These are phyloP conservation scores for Elaeagnus macrophylla DNA, from an alignment of 306 rosid genomes.

Conservation along the genomic window DNA sequence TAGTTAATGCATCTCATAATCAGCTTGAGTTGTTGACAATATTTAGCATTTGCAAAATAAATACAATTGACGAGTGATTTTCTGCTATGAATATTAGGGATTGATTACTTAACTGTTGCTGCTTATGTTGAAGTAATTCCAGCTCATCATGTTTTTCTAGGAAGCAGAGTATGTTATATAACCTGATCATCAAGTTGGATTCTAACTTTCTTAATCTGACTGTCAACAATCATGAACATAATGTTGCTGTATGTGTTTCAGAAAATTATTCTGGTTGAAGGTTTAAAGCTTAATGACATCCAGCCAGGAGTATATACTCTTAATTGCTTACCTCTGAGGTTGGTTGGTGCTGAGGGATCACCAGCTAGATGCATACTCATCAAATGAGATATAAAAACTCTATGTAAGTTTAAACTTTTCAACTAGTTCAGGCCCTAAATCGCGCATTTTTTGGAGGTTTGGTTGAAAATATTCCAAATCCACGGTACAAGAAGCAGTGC, in stretches of 20 bases:
- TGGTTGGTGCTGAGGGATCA: constrained; percentile 73
- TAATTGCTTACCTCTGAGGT: constrained; percentile 71
- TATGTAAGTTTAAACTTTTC: constrained; percentile 3
- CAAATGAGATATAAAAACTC: constrained; percentile 16
- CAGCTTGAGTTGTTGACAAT: not conserved
- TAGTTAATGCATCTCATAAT: too few species aligned
- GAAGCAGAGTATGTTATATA: constrained; percentile 21
- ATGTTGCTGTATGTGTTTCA: constrained; percentile 11
- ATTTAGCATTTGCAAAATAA: not conserved
- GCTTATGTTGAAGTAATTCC: constrained; percentile 27
- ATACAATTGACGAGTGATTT: not conserved
- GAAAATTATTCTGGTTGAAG: constrained; percentile 70
- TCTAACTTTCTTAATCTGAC: too few species aligned
- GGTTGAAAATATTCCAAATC: too few species aligned
- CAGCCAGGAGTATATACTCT: constrained; percentile 51
- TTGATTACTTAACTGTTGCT: constrained; percentile 35
- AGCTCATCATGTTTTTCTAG: constrained; percentile 24
- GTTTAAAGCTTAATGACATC: constrained; percentile 56
- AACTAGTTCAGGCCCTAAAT: too few species aligned
- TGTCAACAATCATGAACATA: too few species aligned
- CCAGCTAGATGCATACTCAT: constrained; percentile 69
- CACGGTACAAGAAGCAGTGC: too few species aligned
- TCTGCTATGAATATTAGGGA: constrained; percentile 19
- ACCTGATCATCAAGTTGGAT: too few species aligned
- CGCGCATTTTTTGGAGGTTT: too few species aligned